These are phyloP conservation scores for Penicillium hesseltinei DNA, from an alignment of 2,329 filamentous ascomycete genomes.

Conservation along the genomic window DNA sequence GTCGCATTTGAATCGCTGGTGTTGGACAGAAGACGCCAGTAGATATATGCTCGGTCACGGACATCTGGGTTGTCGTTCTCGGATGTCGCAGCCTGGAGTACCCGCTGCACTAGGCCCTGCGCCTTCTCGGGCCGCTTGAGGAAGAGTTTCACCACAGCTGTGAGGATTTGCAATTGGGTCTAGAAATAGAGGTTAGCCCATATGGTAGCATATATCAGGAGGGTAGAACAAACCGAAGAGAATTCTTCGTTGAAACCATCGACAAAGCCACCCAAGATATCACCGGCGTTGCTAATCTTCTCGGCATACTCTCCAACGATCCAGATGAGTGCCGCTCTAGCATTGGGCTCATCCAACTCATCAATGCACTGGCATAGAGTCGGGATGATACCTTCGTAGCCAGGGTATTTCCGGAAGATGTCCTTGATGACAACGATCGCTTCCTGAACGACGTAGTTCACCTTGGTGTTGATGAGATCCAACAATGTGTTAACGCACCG, in stretches of 20 bases:
- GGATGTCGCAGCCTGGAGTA: constrained; percentile 85
- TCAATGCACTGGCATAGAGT: constrained; percentile 96
- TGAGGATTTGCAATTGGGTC: constrained; percentile 97
- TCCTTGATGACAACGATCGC: constrained; percentile 99
- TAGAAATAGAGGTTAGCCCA: constrained; percentile 44
- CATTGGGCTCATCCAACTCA: constrained; percentile 90
- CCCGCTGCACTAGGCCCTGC: constrained; percentile 88
- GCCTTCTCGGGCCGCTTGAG: constrained; percentile 92
- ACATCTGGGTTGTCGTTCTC: constrained; percentile 98
- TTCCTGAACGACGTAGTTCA: constrained; percentile 98
- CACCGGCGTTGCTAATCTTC: constrained; percentile 98
- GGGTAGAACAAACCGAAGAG: constrained; percentile 66
- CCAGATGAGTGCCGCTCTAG: constrained; percentile 90
- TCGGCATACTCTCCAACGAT: constrained; percentile 98
- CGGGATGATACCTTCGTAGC: constrained; percentile 96
- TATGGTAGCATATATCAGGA: neutral
- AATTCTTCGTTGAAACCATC: constrained; percentile 96
- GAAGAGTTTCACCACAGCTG: constrained; percentile 95
- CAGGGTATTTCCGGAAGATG: constrained; percentile 94
- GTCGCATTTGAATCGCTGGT: constrained; percentile 81
- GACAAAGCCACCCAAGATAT: constrained; percentile 87
- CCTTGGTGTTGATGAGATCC: constrained; percentile 93
- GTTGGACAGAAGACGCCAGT: constrained; percentile 88
- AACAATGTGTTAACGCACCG: constrained; percentile 92
- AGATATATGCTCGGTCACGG: constrained; percentile 93